Percentiles rank a stretch among this genome's conserved stretches.
phyloP scores from a whole-genome alignment of 2,329 filamentous ascomycete species.

The Cladophialophora psammophila region DNA sequence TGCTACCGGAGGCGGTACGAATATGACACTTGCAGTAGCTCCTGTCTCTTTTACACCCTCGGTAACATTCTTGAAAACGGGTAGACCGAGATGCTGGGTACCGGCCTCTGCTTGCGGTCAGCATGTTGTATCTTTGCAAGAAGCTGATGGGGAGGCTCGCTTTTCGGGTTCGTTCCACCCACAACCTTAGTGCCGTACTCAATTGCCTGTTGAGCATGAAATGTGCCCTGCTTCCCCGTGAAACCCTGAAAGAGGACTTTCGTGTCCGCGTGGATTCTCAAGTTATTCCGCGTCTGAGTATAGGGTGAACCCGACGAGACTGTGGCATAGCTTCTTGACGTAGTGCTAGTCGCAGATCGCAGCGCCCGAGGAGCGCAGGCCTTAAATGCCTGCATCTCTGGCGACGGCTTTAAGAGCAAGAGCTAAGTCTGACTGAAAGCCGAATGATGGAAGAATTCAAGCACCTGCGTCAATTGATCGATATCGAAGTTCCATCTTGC shows the following conservation, averaged over 20 bases:
- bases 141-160: constrained; percentile 52
- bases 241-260: constrained; percentile 93
- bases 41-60: constrained; percentile 91
- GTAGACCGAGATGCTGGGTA: constrained; percentile 83
- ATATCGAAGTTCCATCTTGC: constrained; percentile 9
- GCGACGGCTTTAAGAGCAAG: background rate
- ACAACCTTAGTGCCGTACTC: constrained; percentile 99
- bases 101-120: constrained; percentile 63
- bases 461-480: constrained; percentile 1
- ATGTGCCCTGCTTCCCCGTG: constrained; percentile 51
- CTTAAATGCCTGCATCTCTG: constrained; percentile 81
- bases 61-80: constrained; percentile 88
- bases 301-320: constrained; percentile 67
- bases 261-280: constrained; percentile 90
- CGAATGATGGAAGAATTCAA: background rate
- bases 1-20: constrained; percentile 89
- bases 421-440: background rate
- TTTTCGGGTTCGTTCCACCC: constrained; percentile 98
- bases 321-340: constrained; percentile 74
- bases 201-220: constrained; percentile 97
- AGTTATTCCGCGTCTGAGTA: constrained; percentile 75
- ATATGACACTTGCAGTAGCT: constrained; percentile 90
- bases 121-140: constrained; percentile 1
- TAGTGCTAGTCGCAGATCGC: constrained; percentile 63
- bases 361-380: constrained; percentile 74